A percentile compares a stretch with the other conserved stretches of the same genome.
Evolutionary conservation across 495 filamentous ascomycete genomes (phyloP).

Genomic region (Xeromyces bisporus): DNA sequence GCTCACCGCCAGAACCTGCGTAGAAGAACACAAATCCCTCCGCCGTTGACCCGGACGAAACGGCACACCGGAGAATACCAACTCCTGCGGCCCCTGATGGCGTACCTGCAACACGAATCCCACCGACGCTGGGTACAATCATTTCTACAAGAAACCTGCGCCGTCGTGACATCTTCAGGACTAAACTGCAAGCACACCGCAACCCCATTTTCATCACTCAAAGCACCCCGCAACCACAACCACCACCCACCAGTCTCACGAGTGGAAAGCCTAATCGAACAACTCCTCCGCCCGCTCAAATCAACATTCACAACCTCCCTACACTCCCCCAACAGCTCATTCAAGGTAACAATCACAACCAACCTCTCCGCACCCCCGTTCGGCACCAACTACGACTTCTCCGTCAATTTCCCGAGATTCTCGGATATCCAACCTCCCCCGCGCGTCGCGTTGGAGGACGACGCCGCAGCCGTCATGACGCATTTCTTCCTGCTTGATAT

Average conservation of each 20-base stretch:
- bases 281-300: slow-evolving; percentile 26
- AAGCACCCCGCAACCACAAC: slow-evolving; percentile 1
- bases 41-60: slow-evolving; percentile 35
- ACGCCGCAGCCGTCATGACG: slow-evolving; percentile 20
- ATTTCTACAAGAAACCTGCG: slow-evolving; percentile 20
- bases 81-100: slow-evolving; percentile 49
- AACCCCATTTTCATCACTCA: slow-evolving; percentile 15
- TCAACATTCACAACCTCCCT: slow-evolving; percentile 25
- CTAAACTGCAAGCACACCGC: slow-evolving; percentile 18
- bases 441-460: slow-evolving; percentile 18
- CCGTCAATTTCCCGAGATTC: slow-evolving; percentile 17
- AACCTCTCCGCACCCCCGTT: slow-evolving; percentile 23
- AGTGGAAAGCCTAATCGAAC: slow-evolving; percentile 23
- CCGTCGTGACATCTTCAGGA: slow-evolving; percentile 24
- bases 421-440: slow-evolving; percentile 21
- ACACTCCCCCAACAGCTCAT: slow-evolving; percentile 15
- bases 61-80: slow-evolving; percentile 34
- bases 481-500: slow-evolving; percentile 26
- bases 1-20: slow-evolving; percentile 51
- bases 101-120: slow-evolving; percentile 43
- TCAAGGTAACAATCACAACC: slow-evolving; percentile 30
- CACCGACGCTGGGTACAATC: slow-evolving; percentile 20
- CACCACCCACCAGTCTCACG: slow-evolving; percentile 10
- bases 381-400: slow-evolving; percentile 32
- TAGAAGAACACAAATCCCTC: slow-evolving; percentile 42